Evolutionary conservation across 768 basidiomycete genomes (phyloP), one percentile per base, ranked within the genome.

Genomic region (Tephrocybe sp.): DNA sequence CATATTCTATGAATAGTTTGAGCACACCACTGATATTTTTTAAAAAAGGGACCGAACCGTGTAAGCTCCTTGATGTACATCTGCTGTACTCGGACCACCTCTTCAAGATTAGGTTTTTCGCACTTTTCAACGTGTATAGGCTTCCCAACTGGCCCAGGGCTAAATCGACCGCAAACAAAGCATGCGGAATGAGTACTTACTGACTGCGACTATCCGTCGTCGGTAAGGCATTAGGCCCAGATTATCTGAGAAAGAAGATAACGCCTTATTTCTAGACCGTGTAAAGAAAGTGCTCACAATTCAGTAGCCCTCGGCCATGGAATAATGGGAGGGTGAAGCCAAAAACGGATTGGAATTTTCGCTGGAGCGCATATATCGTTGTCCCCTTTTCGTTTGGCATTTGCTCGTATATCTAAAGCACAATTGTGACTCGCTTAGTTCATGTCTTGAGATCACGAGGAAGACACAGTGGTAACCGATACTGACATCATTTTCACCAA

Each of bases 291-390:
- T 9, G 16, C 85, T 22, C 56, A 94, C 95, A 99, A 67, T 98
- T 99, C 55, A 98, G 76, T 47, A 99, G 67, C 11, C 96, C 96
- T 52, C 97, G 76, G 2, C 97, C 97, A 64, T 97, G 96, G 69
- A 99, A 99, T n/a, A 99, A 70, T 0, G 97, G 96, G 9, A 99
- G 70, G 0, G 96, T 99, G 65, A 98, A 99, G 5, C 96, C 96
- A 59, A 99, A 98, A 35, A 90, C 68, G 42, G 76, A 82, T 66
- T 98, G 93, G 66, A 99, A 98, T 62, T 83, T 85, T 65, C 91
- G 89, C 69, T 99, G 96, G 5, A 97, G 60, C 9, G 75, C 79
- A 68, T 93, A 91, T 21, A 97, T 68, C 15, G 86, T 86, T 2
- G 96, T 97, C 1, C 95, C 96, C 59, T 86, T 88, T 60, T 93